Base-by-base conservation (phyloP, 768 basidiomycete genomes). In the Tricholoma furcatifolium region DNA sequence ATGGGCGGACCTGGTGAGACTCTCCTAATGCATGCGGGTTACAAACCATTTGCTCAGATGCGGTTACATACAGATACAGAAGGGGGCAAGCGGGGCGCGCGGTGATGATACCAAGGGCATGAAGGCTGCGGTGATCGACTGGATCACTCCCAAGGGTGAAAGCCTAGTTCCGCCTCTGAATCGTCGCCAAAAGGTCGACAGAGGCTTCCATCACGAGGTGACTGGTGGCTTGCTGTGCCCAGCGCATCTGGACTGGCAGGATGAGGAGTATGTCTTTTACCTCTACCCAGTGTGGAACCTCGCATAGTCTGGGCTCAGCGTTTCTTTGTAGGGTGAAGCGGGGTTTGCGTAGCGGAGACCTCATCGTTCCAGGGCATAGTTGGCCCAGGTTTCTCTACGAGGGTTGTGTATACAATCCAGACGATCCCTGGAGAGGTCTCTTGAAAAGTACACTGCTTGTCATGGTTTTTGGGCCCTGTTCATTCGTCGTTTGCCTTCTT, bases 391-490 rank as follows among this genome's bases (percentile, higher is more conserved):
- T 67, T 21, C 24, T 68, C 4, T 68, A 66, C 34, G 8, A 39
- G 0, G 51, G 56, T 14, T 53, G 56, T 34, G 30, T 27, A 1
- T 68, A 60, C 43, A 46, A 68, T 36, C 43, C 51, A 1, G 55
- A 65, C 11, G 57, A 68, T 39, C 66, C 64, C 0, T 67, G 64
- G 68, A 56, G 61, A 0, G 63, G 68, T n/a, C n/a, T n/a, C n/a
- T n/a, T n/a, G n/a, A n/a, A n/a, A n/a, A n/a, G n/a, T n/a, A n/a
- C n/a, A n/a, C n/a, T 8, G 57, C 67, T 1, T 55, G 67, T 20
- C 24, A 54, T 23, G 62, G 64, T 35, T 4, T 38, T 2, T 24
- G 65, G 5, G n/a, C n/a, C 57, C 68, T 1, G 58, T 67, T 8
- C 57, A 40, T 38, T 62, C 65, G 15, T 40, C 4, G 20, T 3